Evolutionary conservation across 2,329 filamentous ascomycete genomes (phyloP), one percentile per base, ranked within the genome.

Genomic region (Claviceps lovelessii): DNA sequence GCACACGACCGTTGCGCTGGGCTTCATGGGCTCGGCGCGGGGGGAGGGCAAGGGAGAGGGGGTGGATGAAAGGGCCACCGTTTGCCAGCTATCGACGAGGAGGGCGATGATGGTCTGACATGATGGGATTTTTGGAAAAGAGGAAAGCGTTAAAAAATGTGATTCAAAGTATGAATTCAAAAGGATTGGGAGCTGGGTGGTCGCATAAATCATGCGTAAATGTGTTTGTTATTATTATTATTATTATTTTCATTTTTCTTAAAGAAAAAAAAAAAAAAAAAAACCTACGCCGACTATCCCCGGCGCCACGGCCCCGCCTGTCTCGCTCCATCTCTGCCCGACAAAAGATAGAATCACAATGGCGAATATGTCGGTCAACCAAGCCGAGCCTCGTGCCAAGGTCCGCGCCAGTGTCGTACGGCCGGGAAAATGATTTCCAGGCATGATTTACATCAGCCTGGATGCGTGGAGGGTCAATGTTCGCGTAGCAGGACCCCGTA

Each of bases 11-110:
- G 58, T 61, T n/a, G 65, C 61, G 3, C 63, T 62, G 2, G 65
- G 59, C 19, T 62, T 57, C 31, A 67, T 55, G 33, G 63, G 58
- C 17, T 59, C 56, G 15, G 23, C 23, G 23, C 23, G 23, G 23
- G 23, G 23, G 23, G 23, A 23, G 23, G 23, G 23, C 23, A 3
- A 23, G 23, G 23, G 23, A 23, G 23, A 23, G 23, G 23, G 23
- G 6, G 35, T 11, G 3, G 35, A 37, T 10, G 61, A 59, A 15
- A 65, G 58, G 4, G 67, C 64, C 49, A 66, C 54, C 47, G 66
- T 62, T 45, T 70, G 66, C 67, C 68, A 70, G 60, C 66, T 70
- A 49, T 71, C 69, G 53, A 68, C 68, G 58, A 71, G 63, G 54
- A 70, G 60, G 29, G 69, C 64, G 17, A 68, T 60, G 51, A 61